Evolutionary conservation across 495 filamentous ascomycete species (phyloP).

Genomic region (Aspergillus carlsbadensis): DNA sequence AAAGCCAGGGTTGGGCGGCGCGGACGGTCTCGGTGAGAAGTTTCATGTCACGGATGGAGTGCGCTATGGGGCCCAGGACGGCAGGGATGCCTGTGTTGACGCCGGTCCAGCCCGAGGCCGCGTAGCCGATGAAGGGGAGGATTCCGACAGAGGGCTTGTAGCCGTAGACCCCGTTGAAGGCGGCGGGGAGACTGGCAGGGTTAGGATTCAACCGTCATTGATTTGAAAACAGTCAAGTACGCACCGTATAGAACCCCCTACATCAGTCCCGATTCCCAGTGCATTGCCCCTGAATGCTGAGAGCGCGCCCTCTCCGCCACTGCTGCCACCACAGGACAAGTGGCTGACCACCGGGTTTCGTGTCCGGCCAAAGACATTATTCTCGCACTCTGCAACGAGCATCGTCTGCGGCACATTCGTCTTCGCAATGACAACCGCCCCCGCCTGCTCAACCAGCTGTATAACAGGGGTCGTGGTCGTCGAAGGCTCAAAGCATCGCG

Average conservation of each 20-base stretch:
- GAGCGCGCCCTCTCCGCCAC: conserved; percentile 4
- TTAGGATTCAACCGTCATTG: no score
- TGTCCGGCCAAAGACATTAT: conserved; percentile 6
- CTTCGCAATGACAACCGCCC: conserved; percentile 5
- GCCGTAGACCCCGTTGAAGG: conserved; percentile 1
- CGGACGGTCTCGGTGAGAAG: not conserved
- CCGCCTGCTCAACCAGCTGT: not conserved
- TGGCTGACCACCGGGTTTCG: not conserved
- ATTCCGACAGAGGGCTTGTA: conserved; percentile 1
- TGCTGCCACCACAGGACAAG: conserved; percentile 4
- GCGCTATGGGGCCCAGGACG: not conserved
- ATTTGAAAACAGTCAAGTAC: no score
- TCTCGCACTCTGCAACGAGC: conserved; percentile 1
- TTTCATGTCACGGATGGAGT: not conserved
- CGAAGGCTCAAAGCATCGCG: conserved; percentile 1
- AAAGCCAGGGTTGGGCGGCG: not conserved
- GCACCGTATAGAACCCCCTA: not conserved
- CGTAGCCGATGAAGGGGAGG: conserved; percentile 6
- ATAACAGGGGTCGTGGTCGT: not conserved
- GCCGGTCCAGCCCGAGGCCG: not conserved
- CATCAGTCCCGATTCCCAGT: conserved; percentile 4
- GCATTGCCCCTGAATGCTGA: not conserved
- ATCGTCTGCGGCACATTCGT: conserved; percentile 5
- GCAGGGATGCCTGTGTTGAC: conserved; percentile 2
- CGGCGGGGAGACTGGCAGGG: not conserved